Conservation (phyloP, 331 rosid species). For the Pyrus hybrid region DNA sequence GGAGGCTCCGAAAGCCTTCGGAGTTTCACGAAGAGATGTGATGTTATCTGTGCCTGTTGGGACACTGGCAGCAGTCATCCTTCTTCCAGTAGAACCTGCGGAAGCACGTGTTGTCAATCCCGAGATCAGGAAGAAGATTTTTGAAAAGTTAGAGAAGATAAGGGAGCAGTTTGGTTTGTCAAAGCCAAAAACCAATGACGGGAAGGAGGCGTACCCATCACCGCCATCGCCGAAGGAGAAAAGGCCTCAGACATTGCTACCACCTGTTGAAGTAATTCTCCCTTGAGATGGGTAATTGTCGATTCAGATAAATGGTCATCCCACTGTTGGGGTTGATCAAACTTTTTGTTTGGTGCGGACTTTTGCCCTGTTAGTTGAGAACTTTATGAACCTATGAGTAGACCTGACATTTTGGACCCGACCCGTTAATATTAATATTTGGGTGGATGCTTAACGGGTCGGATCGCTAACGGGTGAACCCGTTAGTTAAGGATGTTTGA, state of each 20-base stretch:
- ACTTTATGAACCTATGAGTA: not conserved
- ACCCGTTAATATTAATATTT: too few species aligned
- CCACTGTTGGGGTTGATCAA: not conserved
- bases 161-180: conserved; percentile 24
- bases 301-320: not conserved
- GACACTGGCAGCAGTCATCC: not conserved
- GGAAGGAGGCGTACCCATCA: not conserved
- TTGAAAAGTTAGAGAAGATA: conserved; percentile 17
- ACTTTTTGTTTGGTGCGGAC: not conserved
- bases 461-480: too few species aligned
- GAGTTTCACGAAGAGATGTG: conserved; percentile 20
- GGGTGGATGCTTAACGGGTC: too few species aligned
- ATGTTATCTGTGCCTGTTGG: conserved; percentile 12
- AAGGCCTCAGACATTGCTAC: not conserved
- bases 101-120: conserved; percentile 19
- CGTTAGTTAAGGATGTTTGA: too few species aligned
- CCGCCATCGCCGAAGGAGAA: not conserved
- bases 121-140: conserved; percentile 21
- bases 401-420: too few species aligned
- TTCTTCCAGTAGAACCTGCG: conserved; percentile 1
- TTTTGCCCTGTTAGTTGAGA: not conserved
- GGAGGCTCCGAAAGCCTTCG: not conserved
- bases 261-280: conserved; percentile 10
- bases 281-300: conserved; percentile 9
- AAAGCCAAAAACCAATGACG: conserved; percentile 7